Evolutionary conservation across 495 filamentous ascomycete species (phyloP), one percentile per base, ranked within the genome.

Genomic region (Penicillium robsamsonii): DNA sequence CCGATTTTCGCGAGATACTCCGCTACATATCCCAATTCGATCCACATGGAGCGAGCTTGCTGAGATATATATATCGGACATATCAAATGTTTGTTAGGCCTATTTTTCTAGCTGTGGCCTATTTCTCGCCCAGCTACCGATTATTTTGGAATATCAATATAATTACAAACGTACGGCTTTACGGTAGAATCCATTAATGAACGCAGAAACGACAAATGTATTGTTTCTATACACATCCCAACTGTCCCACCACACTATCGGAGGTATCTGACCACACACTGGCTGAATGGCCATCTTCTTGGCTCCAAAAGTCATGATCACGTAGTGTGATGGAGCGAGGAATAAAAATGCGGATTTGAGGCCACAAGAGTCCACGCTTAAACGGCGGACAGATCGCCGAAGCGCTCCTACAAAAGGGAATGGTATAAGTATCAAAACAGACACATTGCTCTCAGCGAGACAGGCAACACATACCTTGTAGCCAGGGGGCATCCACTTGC

Each of bases 401-500:
- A 97, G 85, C 90, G 96, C 86, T 97, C 93, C 92, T 96, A 63
- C 46, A 64, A 35, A 46, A 20, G 17, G 11, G 38, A 41, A 38
- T 4, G 3, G 30, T n/a, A 47, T 53, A 15, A 60, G 50, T 24
- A 48, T 31, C 17, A 29, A 29, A 4, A 15, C 22, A 12, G 17
- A 9, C 11, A 9, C n/a, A 25, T 5, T 17, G 17, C 2, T 22
- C 1, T 17, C 4, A 31, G 17, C 18, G 17, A 15, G 41, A 27
- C 17, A n/a, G 15, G n/a, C 3, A 40, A 12, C 59, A 78, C 84
- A 57, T 76, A 91, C 92, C 91, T 96, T 96, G 87, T 99, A 99
- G 70, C 95, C 95, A 46, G 95, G 91, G 64, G 94, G 91, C 77
- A 84, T 80, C 95, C 95, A 99, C 81, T 92, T 89, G 75, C 93